Evolutionary conservation across 2,329 filamentous ascomycete genomes (phyloP).

Genomic region (Trichophaea hybrida): DNA sequence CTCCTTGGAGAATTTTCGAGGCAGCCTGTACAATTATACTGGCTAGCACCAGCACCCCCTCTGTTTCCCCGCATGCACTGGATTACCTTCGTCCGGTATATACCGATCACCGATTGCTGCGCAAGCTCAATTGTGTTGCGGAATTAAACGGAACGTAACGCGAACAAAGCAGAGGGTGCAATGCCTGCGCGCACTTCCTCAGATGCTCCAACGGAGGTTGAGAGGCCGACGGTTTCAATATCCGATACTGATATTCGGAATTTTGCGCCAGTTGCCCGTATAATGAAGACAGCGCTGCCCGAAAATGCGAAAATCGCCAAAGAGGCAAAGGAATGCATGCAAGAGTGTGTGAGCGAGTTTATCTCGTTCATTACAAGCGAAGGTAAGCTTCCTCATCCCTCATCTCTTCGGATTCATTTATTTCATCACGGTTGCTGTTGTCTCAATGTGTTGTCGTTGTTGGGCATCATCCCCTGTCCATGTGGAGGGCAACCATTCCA

Average conservation of each 20-base stretch:
- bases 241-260: conserved; percentile 89
- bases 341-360: conserved; percentile 98
- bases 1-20: background rate
- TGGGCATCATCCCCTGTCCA: conserved; percentile 1
- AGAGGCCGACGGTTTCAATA: conserved; percentile 25
- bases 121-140: background rate
- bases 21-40: background rate
- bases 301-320: conserved; percentile 99
- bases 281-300: conserved; percentile 95
- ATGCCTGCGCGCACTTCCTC: background rate
- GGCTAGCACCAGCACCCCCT: too few species aligned
- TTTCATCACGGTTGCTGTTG: conserved; percentile 9
- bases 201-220: background rate
- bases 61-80: too few species aligned
- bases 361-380: conserved; percentile 99
- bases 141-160: background rate
- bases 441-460: background rate
- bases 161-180: background rate
- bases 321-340: conserved; percentile 99
- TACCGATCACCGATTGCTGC: background rate
- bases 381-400: conserved; percentile 45
- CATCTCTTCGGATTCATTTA: conserved; percentile 10
- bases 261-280: conserved; percentile 89
- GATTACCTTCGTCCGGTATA: background rate
- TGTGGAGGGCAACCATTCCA: conserved; percentile 1